phyloP scores from a whole-genome alignment of 148 eudicot species.

The Gaultheria prostrata region DNA sequence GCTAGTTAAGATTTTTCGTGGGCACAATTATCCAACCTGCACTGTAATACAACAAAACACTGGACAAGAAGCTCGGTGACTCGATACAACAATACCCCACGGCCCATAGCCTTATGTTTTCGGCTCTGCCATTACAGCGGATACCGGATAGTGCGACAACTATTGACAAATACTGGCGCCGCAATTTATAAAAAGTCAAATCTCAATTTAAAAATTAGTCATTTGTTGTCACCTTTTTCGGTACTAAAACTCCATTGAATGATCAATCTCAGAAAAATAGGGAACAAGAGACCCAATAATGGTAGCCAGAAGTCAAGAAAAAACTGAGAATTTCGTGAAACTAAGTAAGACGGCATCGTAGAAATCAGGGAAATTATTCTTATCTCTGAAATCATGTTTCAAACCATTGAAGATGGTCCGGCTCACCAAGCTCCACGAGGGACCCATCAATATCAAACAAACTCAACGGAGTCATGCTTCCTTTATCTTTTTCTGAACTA shows the following conservation, averaged over 20 bases:
- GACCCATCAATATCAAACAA: neutral
- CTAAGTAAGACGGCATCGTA: neutral
- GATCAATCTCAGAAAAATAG: too few species aligned
- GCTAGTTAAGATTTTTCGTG: too few species aligned
- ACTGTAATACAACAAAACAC: neutral
- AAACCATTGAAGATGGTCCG: neutral
- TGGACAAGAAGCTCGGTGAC: neutral
- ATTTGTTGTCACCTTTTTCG: neutral
- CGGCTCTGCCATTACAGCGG: too few species aligned
- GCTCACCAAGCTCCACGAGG: neutral
- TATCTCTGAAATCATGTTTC: neutral
- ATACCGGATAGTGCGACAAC: too few species aligned
- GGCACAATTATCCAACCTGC: neutral
- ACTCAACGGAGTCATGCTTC: neutral
- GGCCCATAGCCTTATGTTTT: neutral
- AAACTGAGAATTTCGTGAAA: too few species aligned
- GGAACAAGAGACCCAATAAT: too few species aligned
- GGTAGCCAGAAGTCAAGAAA: neutral
- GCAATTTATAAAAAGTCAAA: too few species aligned
- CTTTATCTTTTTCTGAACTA: neutral
- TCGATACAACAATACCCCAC: neutral
- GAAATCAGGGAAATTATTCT: neutral
- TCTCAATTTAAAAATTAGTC: too few species aligned
- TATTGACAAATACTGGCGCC: too few species aligned
- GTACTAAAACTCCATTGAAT: too few species aligned